Evolutionary conservation across 2,329 filamentous ascomycete genomes (phyloP), one percentile per base, ranked within the genome.

Genomic region (Ceratocystis harringtonii): DNA sequence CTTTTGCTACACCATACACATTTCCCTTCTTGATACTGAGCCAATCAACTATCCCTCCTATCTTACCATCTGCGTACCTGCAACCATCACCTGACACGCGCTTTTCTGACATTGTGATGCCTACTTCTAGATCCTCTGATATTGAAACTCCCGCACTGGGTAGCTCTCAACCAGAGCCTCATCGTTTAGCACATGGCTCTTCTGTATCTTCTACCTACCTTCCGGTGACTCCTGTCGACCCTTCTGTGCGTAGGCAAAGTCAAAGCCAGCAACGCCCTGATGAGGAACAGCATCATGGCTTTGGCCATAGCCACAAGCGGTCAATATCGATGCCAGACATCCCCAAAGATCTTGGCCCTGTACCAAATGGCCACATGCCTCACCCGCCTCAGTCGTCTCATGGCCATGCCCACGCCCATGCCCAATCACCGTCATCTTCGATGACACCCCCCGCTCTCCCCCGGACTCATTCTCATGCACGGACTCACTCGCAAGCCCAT

Each of bases 281-380:
- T 19, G 28, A 32, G 17, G 65, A 67, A 25, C 55, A 57, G 32
- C 52, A 57, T 10, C 65, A 64, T 28, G 57, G 45, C 30, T 67
- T 64, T 62, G 65, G 65, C 15, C 65, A 67, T 22, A 58, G 62
- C 25, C 65, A 67, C 25, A 67, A 67, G 62, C 65, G 65, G 17
- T 67, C 65, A n/a, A 64, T 62, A 36, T 67, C 65, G 4, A 62
- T 48, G 15, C 65, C 65, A n/a, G 65, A 67, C 36, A 67, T 67
- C 30, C 65, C 65, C 45, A 67, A 67, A 19, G 65, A 67, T 62
- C 44, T 67, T 5, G 60, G 61, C 7, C 28, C 64, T 66, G 48
- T 22, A 10, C 52, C 25, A 58, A 58, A 32, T 30, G 5, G 25
- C 15, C 10, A 32, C 15, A 30, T 32, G 52, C 28, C n/a, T n/a